Conservation (phyloP, 192 early-diverging fungal genomes). For the Linnemannia elongata region DNA sequence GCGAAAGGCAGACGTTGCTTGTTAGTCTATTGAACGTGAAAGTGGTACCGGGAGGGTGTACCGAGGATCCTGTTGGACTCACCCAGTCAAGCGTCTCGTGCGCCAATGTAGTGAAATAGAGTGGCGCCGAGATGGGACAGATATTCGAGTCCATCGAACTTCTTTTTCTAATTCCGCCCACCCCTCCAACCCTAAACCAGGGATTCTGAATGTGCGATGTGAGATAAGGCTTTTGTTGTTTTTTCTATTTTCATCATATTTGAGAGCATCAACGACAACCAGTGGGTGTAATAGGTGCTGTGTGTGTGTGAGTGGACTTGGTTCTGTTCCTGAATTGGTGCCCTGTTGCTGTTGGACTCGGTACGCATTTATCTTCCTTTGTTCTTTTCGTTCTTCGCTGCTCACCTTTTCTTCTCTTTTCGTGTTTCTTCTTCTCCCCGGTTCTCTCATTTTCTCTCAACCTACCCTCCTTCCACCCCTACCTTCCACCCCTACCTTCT, state of each 20-base stretch:
- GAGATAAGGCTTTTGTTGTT: neutral
- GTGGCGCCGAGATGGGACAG: neutral
- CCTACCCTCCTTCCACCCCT: neutral
- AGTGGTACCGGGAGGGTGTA: no score
- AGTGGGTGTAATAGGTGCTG: neutral
- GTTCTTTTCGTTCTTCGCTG: neutral
- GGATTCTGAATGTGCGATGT: neutral
- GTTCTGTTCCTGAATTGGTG: neutral
- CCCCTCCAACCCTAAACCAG: neutral
- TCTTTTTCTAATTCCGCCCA: neutral
- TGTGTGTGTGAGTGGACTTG: neutral
- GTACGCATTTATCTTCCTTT: neutral
- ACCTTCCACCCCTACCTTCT: neutral
- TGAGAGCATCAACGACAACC: neutral
- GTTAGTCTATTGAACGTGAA: no score
- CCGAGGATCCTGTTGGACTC: no score
- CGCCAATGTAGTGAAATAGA: no score
- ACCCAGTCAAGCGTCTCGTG: no score
- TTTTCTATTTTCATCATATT: conserved; percentile 1
- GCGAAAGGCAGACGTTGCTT: no score
- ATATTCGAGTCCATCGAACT: neutral
- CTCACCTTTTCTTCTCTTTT: neutral
- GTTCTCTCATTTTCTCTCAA: neutral
- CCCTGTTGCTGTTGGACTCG: neutral
- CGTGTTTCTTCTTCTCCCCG: neutral